Conservation (phyloP, 352 stramenopile species). For the Phytophthora sp. region DNA sequence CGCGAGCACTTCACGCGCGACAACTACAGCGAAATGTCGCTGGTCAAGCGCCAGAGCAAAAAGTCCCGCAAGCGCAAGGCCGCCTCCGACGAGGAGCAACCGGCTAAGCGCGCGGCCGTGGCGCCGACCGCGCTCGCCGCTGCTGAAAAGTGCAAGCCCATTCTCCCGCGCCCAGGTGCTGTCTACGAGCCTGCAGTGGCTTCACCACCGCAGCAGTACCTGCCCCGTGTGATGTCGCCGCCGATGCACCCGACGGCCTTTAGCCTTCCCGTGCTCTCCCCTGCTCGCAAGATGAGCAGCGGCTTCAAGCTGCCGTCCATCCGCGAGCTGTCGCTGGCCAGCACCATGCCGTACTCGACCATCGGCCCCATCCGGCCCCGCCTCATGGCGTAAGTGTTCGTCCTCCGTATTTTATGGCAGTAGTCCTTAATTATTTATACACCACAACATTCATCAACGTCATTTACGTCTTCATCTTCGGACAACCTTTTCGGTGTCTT, state of each 20-base stretch:
- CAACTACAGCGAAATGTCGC: conserved; percentile 85
- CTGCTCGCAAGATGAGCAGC: conserved; percentile 41
- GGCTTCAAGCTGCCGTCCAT: conserved; percentile 67
- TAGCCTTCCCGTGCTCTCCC: conserved; percentile 47
- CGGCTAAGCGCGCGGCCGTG: conserved; percentile 45
- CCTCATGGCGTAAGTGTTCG: conserved; percentile 46
- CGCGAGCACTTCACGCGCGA: conserved; percentile 85
- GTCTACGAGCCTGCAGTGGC: background rate
- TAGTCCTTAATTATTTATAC: conserved; percentile 37
- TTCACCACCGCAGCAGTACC: conserved; percentile 11
- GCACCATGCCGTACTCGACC: conserved; percentile 21
- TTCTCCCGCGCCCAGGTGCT: conserved; percentile 51
- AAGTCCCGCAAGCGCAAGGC: conserved; percentile 79
- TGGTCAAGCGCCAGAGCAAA: conserved; percentile 89
- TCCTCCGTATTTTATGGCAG: conserved; percentile 23
- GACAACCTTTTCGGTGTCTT: no score
- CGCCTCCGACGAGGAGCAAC: conserved; percentile 32
- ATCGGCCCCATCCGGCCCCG: conserved; percentile 42
- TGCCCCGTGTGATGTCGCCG: conserved; percentile 16
- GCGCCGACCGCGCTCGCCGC: conserved; percentile 22
- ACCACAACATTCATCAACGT: conserved; percentile 1
- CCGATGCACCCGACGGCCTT: conserved; percentile 33
- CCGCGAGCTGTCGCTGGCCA: conserved; percentile 50
- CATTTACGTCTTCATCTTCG: no score
- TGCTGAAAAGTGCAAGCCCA: conserved; percentile 70